Base-by-base conservation (phyloP, 495 filamentous ascomycete species). In the Cryomyces antarcticus region DNA sequence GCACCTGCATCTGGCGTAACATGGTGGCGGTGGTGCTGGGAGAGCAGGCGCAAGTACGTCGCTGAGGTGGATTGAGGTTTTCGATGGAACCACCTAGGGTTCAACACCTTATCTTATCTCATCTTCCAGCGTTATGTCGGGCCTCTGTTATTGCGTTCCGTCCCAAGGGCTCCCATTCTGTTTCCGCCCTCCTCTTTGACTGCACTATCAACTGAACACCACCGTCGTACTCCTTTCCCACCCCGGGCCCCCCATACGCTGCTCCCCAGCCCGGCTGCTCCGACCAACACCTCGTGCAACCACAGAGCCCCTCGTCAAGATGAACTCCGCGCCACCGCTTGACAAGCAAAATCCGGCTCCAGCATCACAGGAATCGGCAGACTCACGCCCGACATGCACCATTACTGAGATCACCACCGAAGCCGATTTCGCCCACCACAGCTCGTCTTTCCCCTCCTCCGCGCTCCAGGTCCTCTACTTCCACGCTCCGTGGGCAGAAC, bases 401-500 rank as follows among this genome's bases (percentile, higher is more conserved):
- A 67, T 94, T 52, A 69, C 65, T 49, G 79, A 85, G 36, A 81
- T 94, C 63, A 69, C 64, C 39, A 70, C 66, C 42, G 73, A 79
- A 46, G 61, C 67, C 45, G 71, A 71, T 49, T 96, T 89, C 72
- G 58, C 69, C 33, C 51, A 68, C 31, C 67, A 80, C 56, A 57
- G 82, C 43, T 59, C 67, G 39, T 65, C 75, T 13, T 68, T 87
- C 11, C 72, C 81, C 0, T 51, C 75, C 4, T 67, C 75, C 5
- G 69, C 79, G 7, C 71, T 93, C 31, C 62, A 82, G 39, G 72
- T 93, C 51, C 71, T 94, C 52, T 93, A 85, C 58, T 96, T 96
- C 66, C 78, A 94, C 62, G 81, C 92, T 0, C 79, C 85, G 52
- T 96, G 92, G 89, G 89, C 92, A n/a, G 83, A 81, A 29, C 89